These are phyloP conservation scores for Moricandia moricandioides DNA, from an alignment of 345 rosid species.

Conservation along the genomic window DNA sequence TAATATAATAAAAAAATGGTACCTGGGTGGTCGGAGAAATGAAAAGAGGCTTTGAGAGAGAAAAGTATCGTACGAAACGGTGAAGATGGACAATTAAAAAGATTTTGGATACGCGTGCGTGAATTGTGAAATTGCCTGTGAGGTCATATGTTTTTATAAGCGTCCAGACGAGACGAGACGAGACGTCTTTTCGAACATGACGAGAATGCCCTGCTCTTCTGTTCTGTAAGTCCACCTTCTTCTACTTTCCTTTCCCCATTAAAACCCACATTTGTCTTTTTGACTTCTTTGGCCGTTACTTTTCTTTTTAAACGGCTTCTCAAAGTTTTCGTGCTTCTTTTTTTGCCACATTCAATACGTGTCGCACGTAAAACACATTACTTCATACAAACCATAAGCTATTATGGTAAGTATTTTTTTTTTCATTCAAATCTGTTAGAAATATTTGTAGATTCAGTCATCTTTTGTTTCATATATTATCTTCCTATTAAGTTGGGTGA, in stretches of 20 bases:
- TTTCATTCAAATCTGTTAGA: neutral
- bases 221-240: constrained; percentile 27
- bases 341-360: constrained; percentile 6
- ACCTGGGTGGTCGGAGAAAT: constrained; percentile 30
- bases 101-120: constrained; percentile 33
- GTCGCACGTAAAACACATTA: neutral
- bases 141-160: constrained; percentile 18
- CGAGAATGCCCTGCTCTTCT: constrained; percentile 14
- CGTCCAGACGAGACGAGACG: constrained; percentile 12
- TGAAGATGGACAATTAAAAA: constrained; percentile 22
- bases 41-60: constrained; percentile 18
- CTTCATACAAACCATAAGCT: neutral
- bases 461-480: neutral
- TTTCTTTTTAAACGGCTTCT: constrained; percentile 28
- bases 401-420: neutral
- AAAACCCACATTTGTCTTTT: constrained; percentile 34
- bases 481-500: constrained; percentile 2
- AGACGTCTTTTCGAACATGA: constrained; percentile 15
- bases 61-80: constrained; percentile 38
- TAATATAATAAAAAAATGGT: neutral
- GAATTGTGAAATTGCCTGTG: constrained; percentile 23
- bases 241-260: constrained; percentile 20
- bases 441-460: too few relatives aligned
- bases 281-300: constrained; percentile 23
- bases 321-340: neutral